Evolutionary conservation across 2,329 filamentous ascomycete genomes (phyloP).

Genomic region (Talaromyces sp.): DNA sequence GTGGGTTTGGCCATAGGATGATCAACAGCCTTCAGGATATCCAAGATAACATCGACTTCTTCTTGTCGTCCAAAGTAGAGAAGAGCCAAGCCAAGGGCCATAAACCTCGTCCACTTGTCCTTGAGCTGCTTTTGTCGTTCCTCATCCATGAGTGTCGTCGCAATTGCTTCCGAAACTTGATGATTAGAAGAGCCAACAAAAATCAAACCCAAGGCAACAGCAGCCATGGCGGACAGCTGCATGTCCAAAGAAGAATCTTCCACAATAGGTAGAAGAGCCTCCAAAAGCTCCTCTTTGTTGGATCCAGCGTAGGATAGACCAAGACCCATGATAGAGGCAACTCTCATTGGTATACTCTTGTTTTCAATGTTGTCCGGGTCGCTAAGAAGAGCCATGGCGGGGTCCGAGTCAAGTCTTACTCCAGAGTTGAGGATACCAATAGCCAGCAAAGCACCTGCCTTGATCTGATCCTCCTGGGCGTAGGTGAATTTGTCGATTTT

Average conservation of each 20-base stretch:
- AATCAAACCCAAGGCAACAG: constrained; percentile 80
- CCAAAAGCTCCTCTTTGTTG: constrained; percentile 82
- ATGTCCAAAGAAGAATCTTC: constrained; percentile 79
- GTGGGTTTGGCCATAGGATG: constrained; percentile 97
- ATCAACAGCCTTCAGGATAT: constrained; percentile 94
- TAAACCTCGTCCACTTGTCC: constrained; percentile 97
- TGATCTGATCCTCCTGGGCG: constrained; percentile 72
- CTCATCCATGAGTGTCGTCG: constrained; percentile 88
- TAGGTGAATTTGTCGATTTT: constrained; percentile 95
- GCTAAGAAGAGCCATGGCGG: constrained; percentile 77
- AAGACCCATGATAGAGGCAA: constrained; percentile 90
- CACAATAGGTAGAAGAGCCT: constrained; percentile 80
- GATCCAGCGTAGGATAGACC: constrained; percentile 92
- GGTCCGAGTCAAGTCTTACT: constrained; percentile 82
- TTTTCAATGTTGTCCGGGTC: constrained; percentile 74
- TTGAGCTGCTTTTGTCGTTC: constrained; percentile 86
- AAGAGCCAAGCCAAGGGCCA: constrained; percentile 86
- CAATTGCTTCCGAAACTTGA: constrained; percentile 85
- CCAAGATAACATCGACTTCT: constrained; percentile 95
- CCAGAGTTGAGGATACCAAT: constrained; percentile 96
- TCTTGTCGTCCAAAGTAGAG: constrained; percentile 96
- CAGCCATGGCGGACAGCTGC: constrained; percentile 95
- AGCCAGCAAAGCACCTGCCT: constrained; percentile 84
- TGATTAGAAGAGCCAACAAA: constrained; percentile 90
- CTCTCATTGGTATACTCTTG: constrained; percentile 70